Evolutionary conservation across 371 early-diverging fungal species (phyloP), one percentile per base, ranked within the genome.

Genomic region (Blyttiomyces sp.): DNA sequence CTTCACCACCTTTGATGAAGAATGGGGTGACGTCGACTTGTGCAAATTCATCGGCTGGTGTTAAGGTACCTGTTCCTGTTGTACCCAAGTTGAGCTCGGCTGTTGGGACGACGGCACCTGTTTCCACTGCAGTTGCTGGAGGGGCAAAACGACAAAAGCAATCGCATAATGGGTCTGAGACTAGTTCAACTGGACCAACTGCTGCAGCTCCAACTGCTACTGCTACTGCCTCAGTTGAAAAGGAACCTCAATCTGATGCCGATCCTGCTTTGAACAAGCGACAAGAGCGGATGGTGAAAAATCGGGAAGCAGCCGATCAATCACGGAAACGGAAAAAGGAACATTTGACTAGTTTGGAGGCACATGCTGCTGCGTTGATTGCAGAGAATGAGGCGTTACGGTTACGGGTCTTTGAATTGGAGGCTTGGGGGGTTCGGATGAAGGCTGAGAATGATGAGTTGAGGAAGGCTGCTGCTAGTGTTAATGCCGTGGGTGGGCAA

Each of bases 271-370:
- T 76, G 1, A 70, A 77, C 28, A 94, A 93, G 69, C 81, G 89
- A 28, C 90, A 92, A 68, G 91, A 91, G 64, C 81, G 94, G 17
- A 68, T 93, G 54, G 90, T 93, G 59, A 92, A 92, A 76, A 94
- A 94, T 68, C 81, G 94, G n/a, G 93, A 91, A 0, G 91, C 92
- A 0, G 94, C 94, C 2, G 73, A 92, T 36, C 72, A 89, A 49
- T 91, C 92, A 7, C 84, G 94, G 31, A 91, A 91, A 71, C 85
- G 93, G 48, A 90, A 91, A 74, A 84, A 93, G 35, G 92, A 94
- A 49, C 92, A 92, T 57, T 66, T 91, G 54, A 80, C 66, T 43
- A 69, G 78, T 13, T 77, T 94, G n/a, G 94, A 94, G 70, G 74
- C 78, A 7, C 83, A 86, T 48, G 82, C 83, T 2, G 80, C 85